Conservation (phyloP, 352 stramenopile species). For the Phytophthora sp. region DNA sequence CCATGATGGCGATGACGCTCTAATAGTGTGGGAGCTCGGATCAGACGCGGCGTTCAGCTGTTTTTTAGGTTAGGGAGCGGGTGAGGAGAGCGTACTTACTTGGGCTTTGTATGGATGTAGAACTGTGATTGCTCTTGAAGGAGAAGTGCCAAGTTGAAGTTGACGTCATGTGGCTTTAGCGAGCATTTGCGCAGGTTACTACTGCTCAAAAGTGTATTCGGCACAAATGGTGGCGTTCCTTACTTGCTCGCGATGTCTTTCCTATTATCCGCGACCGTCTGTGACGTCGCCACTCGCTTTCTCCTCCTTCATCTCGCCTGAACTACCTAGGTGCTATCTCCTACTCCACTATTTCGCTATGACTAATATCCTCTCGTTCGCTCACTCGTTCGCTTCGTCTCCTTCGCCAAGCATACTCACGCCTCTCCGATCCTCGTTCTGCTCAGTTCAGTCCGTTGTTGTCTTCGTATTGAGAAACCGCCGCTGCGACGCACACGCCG, state of each 20-base stretch:
- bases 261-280: constrained; percentile 26
- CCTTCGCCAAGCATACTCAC: constrained; percentile 15
- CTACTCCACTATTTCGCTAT: constrained; percentile 39
- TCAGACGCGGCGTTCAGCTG: neutral
- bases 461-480: constrained; percentile 19
- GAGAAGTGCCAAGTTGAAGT: constrained; percentile 16
- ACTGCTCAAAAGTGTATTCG: constrained; percentile 2
- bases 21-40: constrained; percentile 3
- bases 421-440: constrained; percentile 23
- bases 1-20: constrained; percentile 13
- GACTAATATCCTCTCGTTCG: constrained; percentile 27
- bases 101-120: neutral
- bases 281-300: constrained; percentile 16
- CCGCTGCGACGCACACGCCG: constrained; percentile 15
- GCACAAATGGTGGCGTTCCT: constrained; percentile 16
- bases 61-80: neutral
- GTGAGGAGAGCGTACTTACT: neutral
- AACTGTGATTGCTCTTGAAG: constrained; percentile 8
- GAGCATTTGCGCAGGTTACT: neutral
- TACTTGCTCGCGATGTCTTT: constrained; percentile 17
- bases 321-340: constrained; percentile 44
- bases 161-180: neutral
- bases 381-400: constrained; percentile 10
- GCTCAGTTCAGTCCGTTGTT: constrained; percentile 14
- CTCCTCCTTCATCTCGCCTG: constrained; percentile 15